Conservation (phyloP, 345 rosid species). For the Arabis alpina region DNA sequence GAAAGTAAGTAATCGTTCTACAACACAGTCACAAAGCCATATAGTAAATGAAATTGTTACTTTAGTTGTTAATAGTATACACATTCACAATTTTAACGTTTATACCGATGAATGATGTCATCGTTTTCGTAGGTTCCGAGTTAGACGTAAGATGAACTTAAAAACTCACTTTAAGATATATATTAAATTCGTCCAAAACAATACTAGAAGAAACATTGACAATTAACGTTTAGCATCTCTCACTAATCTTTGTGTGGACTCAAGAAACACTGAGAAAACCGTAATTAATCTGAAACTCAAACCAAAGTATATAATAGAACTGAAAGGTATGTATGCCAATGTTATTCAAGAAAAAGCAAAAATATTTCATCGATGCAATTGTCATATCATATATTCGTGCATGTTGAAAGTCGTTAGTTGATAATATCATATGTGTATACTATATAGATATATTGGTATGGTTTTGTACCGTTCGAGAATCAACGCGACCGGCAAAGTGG, state of each 20-base stretch:
- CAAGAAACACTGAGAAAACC: not conserved
- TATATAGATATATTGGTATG: not conserved
- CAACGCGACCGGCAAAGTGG: slow-evolving; percentile 69
- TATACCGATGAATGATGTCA: slow-evolving; percentile 16
- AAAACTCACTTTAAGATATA: slow-evolving; percentile 14
- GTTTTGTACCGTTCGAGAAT: slow-evolving; percentile 65
- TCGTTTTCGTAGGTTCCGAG: slow-evolving; percentile 20
- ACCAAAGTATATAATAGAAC: not conserved
- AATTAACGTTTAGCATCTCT: slow-evolving; percentile 4
- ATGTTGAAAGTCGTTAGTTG: slow-evolving; percentile 21
- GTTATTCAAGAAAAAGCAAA: no score
- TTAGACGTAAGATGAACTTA: slow-evolving; percentile 19
- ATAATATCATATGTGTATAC: not conserved
- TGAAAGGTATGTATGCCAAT: no score
- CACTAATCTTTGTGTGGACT: not conserved
- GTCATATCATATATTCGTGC: not conserved
- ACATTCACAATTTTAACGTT: not conserved
- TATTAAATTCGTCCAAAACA: slow-evolving; percentile 4
- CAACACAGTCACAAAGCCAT: slow-evolving; percentile 8
- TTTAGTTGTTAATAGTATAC: not conserved
- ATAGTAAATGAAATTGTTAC: not conserved
- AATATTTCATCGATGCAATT: not conserved
- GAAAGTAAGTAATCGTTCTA: slow-evolving; percentile 8
- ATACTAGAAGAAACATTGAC: not conserved
- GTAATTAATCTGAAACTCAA: not conserved